These are phyloP conservation scores for Lactifluus echinatus DNA, from an alignment of 768 basidiomycete species.

Conservation along the genomic window DNA sequence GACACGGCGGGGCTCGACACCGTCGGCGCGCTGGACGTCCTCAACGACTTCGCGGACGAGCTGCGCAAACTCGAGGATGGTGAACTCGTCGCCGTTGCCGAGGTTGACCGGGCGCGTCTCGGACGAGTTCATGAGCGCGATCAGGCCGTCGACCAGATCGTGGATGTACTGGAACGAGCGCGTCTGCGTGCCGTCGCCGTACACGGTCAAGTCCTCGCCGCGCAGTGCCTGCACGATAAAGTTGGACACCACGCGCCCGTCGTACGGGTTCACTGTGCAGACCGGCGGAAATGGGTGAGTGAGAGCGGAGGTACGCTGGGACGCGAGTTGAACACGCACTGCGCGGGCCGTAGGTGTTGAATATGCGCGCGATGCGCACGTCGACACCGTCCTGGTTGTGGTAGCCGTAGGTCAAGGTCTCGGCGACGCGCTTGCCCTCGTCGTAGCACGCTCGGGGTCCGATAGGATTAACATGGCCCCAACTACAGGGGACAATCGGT, in stretches of 20 bases:
- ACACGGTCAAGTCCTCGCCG: constrained; percentile 95
- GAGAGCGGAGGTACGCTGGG: constrained; percentile 6
- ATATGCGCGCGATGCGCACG: constrained; percentile 95
- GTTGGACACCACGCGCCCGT: constrained; percentile 97
- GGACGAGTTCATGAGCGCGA: constrained; percentile 89
- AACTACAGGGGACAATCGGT: constrained; percentile 36
- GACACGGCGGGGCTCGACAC: constrained; percentile 42
- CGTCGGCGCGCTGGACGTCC: constrained; percentile 84
- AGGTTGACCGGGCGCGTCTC: constrained; percentile 95
- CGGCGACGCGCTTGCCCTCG: constrained; percentile 98
- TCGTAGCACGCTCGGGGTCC: constrained; percentile 99
- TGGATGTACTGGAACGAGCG: constrained; percentile 98
- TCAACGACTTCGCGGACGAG: constrained; percentile 88
- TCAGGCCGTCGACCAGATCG: constrained; percentile 91
- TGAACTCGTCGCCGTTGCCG: constrained; percentile 93
- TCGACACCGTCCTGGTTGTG: constrained; percentile 92
- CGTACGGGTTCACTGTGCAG: constrained; percentile 79
- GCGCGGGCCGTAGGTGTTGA: constrained; percentile 88
- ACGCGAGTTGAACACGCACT: constrained; percentile 39
- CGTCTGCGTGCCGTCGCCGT: constrained; percentile 88
- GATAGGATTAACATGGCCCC: constrained; percentile 98
- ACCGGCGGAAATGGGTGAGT: neutral
- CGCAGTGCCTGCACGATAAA: constrained; percentile 97
- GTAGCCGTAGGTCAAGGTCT: constrained; percentile 95
- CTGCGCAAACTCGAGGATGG: constrained; percentile 89